phyloP scores from a whole-genome alignment of 202 grass and related monocot species.

The Dendrocalamus latiflorus region DNA sequence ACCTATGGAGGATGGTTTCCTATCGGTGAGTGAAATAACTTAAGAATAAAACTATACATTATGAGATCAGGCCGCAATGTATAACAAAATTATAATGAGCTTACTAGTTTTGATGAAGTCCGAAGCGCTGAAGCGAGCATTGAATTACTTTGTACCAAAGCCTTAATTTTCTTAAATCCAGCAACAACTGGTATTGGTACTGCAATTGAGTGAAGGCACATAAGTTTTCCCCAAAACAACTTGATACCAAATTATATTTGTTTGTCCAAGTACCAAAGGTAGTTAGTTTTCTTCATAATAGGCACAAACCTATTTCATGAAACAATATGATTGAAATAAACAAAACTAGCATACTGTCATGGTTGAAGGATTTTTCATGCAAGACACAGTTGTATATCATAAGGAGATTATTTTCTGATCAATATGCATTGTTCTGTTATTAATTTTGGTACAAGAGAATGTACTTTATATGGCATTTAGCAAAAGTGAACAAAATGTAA shows the following conservation, averaged over 20 bases:
- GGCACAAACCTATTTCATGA: neutral
- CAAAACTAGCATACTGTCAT: neutral
- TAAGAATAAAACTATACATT: neutral
- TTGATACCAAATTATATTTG: neutral
- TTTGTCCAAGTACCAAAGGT: neutral
- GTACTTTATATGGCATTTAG: neutral
- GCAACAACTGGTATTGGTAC: conserved; percentile 93
- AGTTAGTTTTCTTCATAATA: conserved; percentile 11
- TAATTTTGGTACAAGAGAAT: neutral
- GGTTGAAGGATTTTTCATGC: neutral
- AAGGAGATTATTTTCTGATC: neutral
- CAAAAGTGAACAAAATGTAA: neutral
- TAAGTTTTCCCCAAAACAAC: conserved; percentile 16
- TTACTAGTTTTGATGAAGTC: conserved; percentile 91
- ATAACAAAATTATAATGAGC: conserved; percentile 28
- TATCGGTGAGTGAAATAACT: neutral
- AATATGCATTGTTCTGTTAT: neutral
- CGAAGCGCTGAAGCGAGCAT: conserved; percentile 85
- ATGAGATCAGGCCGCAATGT: neutral
- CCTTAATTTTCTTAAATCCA: conserved; percentile 98
- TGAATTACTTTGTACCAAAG: conserved; percentile 71
- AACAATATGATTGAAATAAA: neutral
- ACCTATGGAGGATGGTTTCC: neutral
- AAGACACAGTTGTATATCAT: neutral
- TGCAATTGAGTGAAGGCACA: conserved; percentile 40